Conservation (phyloP, 148 eudicot genomes). For the Rhododendron vialii region DNA sequence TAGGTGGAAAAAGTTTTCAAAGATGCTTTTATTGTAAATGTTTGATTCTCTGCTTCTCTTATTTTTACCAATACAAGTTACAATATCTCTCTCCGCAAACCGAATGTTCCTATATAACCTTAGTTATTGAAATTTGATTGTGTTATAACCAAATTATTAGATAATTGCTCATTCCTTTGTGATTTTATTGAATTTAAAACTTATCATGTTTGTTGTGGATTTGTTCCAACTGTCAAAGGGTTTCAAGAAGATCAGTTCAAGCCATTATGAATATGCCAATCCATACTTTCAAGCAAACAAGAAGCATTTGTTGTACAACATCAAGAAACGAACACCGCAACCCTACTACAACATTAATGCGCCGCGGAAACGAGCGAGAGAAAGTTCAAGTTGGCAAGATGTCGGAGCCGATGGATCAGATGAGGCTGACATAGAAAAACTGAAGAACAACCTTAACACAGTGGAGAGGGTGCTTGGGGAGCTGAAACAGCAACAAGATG, state of each 20-base stretch:
- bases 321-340: slow-evolving; percentile 41
- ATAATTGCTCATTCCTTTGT: background rate
- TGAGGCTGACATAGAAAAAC: slow-evolving; percentile 39
- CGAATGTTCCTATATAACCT: background rate
- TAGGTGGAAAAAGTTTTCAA: too few species aligned
- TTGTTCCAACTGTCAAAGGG: slow-evolving; percentile 31
- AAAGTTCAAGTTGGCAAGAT: background rate
- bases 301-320: slow-evolving; percentile 55
- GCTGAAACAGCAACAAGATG: slow-evolving; percentile 50
- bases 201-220: background rate
- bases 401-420: background rate
- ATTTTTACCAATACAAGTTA: too few species aligned
- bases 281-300: slow-evolving; percentile 58
- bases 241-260: slow-evolving; percentile 66
- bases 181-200: background rate
- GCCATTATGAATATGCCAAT: slow-evolving; percentile 72
- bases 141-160: background rate
- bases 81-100: background rate
- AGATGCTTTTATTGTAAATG: too few species aligned
- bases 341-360: background rate
- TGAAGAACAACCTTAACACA: slow-evolving; percentile 37
- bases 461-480: slow-evolving; percentile 34
- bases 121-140: background rate
- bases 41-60: too few species aligned
- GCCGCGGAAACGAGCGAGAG: background rate